Conservation (phyloP, 805 yeast genomes). For the Cyberlindnera euphorbiae region DNA sequence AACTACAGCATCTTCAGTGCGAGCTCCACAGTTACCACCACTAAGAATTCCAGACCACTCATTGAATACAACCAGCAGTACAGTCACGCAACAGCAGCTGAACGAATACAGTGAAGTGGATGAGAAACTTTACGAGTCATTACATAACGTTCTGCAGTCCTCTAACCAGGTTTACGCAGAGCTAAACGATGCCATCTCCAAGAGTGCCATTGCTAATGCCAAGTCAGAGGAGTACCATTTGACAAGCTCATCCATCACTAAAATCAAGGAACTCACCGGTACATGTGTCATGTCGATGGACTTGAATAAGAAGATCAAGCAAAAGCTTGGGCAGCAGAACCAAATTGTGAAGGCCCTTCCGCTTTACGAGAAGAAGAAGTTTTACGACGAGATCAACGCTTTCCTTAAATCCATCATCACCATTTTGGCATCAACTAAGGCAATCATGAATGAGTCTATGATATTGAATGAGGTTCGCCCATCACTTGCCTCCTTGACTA, state of each 20-base stretch:
- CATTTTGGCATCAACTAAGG: slow-evolving; percentile 78
- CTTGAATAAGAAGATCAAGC: slow-evolving; percentile 62
- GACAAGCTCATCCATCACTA: slow-evolving; percentile 44
- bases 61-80: background rate
- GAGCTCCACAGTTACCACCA: slow-evolving; percentile 22
- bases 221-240: slow-evolving; percentile 34
- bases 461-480: slow-evolving; percentile 75
- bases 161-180: slow-evolving; percentile 79
- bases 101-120: slow-evolving; percentile 50
- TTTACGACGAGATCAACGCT: slow-evolving; percentile 83
- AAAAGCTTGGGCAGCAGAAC: slow-evolving; percentile 40
- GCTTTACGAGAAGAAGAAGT: slow-evolving; percentile 49
- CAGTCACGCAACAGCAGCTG: slow-evolving; percentile 22
- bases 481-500: slow-evolving; percentile 73
- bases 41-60: slow-evolving; percentile 20
- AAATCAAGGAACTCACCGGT: slow-evolving; percentile 70
- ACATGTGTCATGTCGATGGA: slow-evolving; percentile 81
- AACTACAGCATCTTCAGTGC: slow-evolving; percentile 7
- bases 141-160: slow-evolving; percentile 56
- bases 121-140: slow-evolving; percentile 58
- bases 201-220: slow-evolving; percentile 54
- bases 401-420: slow-evolving; percentile 80
- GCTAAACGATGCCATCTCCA: slow-evolving; percentile 60
- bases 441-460: slow-evolving; percentile 77
- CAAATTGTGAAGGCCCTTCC: slow-evolving; percentile 34